Conservation (phyloP, 192 early-diverging fungal species). For the Umbelopsis sp. region DNA sequence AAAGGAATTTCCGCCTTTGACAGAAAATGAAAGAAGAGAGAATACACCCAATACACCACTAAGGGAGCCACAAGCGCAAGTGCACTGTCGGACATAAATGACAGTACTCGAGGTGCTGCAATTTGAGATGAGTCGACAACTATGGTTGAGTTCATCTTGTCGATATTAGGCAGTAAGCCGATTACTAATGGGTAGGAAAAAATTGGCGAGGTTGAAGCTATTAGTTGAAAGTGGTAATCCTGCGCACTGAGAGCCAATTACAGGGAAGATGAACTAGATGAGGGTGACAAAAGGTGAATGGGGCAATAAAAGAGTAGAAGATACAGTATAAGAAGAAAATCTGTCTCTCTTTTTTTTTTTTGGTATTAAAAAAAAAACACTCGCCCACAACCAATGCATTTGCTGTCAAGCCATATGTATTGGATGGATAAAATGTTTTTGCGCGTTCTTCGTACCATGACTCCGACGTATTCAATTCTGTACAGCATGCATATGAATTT, state of each 20-base stretch:
- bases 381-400: neutral
- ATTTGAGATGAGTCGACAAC: neutral
- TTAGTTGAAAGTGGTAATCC: neutral
- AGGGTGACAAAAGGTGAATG: too few relatives aligned
- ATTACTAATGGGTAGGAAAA: constrained; percentile 13
- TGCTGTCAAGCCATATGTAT: neutral
- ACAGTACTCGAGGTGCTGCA: neutral
- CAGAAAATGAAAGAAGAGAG: constrained; percentile 64
- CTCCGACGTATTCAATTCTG: too few relatives aligned
- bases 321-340: too few relatives aligned
- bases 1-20: constrained; percentile 58
- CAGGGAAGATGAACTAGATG: neutral
- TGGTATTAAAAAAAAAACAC: neutral
- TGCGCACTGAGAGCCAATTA: neutral
- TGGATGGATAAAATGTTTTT: constrained; percentile 20
- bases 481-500: too few relatives aligned
- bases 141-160: constrained; percentile 8
- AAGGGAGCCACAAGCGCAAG: constrained; percentile 59
- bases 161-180: neutral
- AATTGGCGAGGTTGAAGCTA: neutral
- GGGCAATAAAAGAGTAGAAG: too few relatives aligned
- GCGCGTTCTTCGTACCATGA: neutral
- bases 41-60: constrained; percentile 72
- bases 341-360: too few relatives aligned
- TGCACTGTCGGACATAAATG: constrained; percentile 46